Percentiles rank a stretch among this genome's conserved stretches.
Conservation (phyloP, 108 stramenopile genomes). For the Asterionellopsis glacialis region DNA sequence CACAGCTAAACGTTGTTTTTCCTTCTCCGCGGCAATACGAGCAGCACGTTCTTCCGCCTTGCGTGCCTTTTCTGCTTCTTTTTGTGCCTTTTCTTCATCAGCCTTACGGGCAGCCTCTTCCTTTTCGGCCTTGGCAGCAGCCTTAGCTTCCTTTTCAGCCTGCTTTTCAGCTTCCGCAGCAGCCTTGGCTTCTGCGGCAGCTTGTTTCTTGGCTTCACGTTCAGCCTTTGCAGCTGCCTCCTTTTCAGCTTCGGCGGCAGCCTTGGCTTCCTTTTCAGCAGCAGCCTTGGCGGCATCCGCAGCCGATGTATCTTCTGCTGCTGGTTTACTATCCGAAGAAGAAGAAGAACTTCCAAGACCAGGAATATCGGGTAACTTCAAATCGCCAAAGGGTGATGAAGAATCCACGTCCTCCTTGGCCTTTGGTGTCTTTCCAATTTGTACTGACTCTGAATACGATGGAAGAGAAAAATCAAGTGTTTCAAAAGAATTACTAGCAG, state of each 20-base stretch:
- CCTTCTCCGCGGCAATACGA: constrained; percentile 13
- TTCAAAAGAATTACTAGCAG: constrained; percentile 18
- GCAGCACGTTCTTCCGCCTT: constrained; percentile 26
- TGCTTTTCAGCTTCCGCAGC: constrained; percentile 31
- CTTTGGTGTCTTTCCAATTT: constrained; percentile 15
- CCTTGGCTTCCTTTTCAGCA: constrained; percentile 20
- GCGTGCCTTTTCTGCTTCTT: constrained; percentile 30
- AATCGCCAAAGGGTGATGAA: constrained; percentile 2
- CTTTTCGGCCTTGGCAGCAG: constrained; percentile 38
- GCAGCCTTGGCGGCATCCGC: constrained; percentile 27
- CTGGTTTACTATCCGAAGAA: constrained; percentile 23
- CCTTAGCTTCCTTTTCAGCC: constrained; percentile 31
- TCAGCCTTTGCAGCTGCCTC: too few relatives aligned
- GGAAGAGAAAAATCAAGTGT: constrained; percentile 79
- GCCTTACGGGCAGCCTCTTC: constrained; percentile 39
- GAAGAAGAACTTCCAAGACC: constrained; percentile 27
- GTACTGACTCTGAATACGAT: constrained; percentile 42
- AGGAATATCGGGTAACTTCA: constrained; percentile 10
- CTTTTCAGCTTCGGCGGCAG: constrained; percentile 25
- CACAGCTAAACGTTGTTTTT: constrained; percentile 33
- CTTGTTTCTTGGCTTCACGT: constrained; percentile 14
- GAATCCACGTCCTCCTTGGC: constrained; percentile 6
- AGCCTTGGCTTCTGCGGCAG: constrained; percentile 26
- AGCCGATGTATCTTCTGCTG: constrained; percentile 26
- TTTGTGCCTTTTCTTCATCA: constrained; percentile 34